A percentile compares a stretch with the other conserved stretches of the same genome.
These are phyloP conservation scores for Stagonosporopsis tanaceti DNA, from an alignment of 2,329 filamentous ascomycete genomes.

Conservation along the genomic window DNA sequence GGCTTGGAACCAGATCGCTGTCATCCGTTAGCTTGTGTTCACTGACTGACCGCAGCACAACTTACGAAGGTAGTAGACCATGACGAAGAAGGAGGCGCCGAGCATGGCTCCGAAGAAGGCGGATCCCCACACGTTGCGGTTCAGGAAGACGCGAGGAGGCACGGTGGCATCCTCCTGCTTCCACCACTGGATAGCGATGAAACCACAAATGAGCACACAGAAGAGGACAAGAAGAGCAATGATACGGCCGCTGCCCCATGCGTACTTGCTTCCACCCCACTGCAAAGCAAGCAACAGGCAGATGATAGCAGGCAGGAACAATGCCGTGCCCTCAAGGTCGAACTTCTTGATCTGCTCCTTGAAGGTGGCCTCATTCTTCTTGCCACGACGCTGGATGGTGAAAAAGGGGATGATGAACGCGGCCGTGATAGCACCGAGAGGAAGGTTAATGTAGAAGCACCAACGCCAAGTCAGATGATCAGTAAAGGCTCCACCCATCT, in stretches of 20 bases:
- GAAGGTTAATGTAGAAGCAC: slow-evolving; percentile 59
- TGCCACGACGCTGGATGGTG: slow-evolving; percentile 42
- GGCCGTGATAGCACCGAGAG: slow-evolving; percentile 57
- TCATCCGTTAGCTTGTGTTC: slow-evolving; percentile 18
- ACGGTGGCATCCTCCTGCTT: slow-evolving; percentile 56
- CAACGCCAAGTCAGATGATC: slow-evolving; percentile 57
- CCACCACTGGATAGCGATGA: slow-evolving; percentile 54
- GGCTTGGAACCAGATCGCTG: slow-evolving; percentile 59
- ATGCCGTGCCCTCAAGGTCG: slow-evolving; percentile 55
- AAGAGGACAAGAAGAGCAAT: slow-evolving; percentile 58
- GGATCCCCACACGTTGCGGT: slow-evolving; percentile 55
- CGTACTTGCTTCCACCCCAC: slow-evolving; percentile 59
- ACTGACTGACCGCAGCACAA: neutral
- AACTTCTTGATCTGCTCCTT: slow-evolving; percentile 54
- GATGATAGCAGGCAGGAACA: slow-evolving; percentile 57
- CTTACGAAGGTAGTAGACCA: slow-evolving; percentile 54
- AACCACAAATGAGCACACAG: slow-evolving; percentile 52
- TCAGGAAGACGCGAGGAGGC: slow-evolving; percentile 55
- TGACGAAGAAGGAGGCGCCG: slow-evolving; percentile 55
- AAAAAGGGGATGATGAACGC: slow-evolving; percentile 53
- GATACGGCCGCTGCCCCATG: slow-evolving; percentile 55
- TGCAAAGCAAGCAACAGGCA: slow-evolving; percentile 60
- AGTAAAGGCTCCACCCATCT: slow-evolving; percentile 57
- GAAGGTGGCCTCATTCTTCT: slow-evolving; percentile 45
- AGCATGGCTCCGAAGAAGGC: slow-evolving; percentile 53